Percentiles rank a stretch among this genome's conserved stretches.
phyloP scores from a whole-genome alignment of 2,329 filamentous ascomycete species.

The Monosporascus sp. region DNA sequence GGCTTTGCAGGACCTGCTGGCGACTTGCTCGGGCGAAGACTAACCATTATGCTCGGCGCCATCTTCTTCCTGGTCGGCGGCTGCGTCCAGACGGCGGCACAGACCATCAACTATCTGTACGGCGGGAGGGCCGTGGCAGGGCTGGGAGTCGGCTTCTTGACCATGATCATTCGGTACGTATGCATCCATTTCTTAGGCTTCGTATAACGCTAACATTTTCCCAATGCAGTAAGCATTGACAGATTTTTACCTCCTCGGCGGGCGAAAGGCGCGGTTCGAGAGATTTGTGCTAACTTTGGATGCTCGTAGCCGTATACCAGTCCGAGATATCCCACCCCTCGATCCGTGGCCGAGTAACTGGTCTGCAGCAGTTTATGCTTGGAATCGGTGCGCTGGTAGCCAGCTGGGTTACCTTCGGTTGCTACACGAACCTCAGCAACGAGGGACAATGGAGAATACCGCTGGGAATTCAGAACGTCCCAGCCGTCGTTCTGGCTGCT shows the following conservation, averaged over 20 bases:
- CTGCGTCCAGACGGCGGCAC: conserved; percentile 65
- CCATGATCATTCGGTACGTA: conserved; percentile 35
- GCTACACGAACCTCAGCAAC: conserved; percentile 24
- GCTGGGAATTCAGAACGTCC: conserved; percentile 66
- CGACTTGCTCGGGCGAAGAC: conserved; percentile 54
- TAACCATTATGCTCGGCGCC: conserved; percentile 67
- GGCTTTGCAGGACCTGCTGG: conserved; percentile 52
- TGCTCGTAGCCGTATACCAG: conserved; percentile 57
- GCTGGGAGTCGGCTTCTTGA: conserved; percentile 46
- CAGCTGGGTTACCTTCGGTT: conserved; percentile 67
- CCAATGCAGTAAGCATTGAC: conserved; percentile 5
- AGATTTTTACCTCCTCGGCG: background rate
- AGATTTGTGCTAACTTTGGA: conserved; percentile 15
- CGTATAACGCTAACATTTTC: conserved; percentile 27
- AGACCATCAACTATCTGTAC: conserved; percentile 55
- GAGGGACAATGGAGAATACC: conserved; percentile 47
- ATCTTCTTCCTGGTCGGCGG: conserved; percentile 69
- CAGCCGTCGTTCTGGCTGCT: conserved; percentile 57
- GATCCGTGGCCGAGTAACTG: conserved; percentile 70
- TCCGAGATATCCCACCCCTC: conserved; percentile 73
- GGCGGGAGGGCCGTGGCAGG: conserved; percentile 66
- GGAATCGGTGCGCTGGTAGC: conserved; percentile 70
- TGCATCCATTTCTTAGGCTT: conserved; percentile 34
- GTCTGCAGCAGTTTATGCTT: conserved; percentile 78
- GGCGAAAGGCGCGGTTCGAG: background rate